Conservation (phyloP, 768 basidiomycete genomes). For the Leucogyrophana mollusca region DNA sequence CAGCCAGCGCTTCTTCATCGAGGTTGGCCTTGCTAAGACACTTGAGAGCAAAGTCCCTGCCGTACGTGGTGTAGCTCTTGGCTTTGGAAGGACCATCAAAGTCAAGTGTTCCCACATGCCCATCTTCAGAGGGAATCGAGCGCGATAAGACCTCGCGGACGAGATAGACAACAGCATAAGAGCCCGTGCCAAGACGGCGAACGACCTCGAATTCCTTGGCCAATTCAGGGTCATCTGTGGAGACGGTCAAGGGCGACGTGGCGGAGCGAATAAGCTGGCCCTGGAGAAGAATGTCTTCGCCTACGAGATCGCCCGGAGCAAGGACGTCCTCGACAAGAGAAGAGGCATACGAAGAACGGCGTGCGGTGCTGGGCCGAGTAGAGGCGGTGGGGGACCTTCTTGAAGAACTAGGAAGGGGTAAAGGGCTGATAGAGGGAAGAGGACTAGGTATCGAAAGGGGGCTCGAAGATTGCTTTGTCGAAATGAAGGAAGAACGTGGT, state of each 20-base stretch:
- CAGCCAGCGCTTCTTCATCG: constrained; percentile 79
- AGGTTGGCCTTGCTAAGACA: constrained; percentile 93
- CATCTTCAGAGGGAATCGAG: constrained; percentile 45
- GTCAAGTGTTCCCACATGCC: constrained; percentile 55
- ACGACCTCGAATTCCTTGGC: constrained; percentile 81
- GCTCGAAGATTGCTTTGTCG: constrained; percentile 18
- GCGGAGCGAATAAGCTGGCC: constrained; percentile 66
- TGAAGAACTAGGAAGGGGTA: constrained; percentile 32
- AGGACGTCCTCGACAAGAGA: constrained; percentile 52
- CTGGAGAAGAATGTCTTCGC: constrained; percentile 63
- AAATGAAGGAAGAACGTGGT: constrained; percentile 31
- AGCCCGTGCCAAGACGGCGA: constrained; percentile 81
- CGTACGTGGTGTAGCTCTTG: constrained; percentile 49
- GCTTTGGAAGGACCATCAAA: constrained; percentile 39
- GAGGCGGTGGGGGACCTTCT: constrained; percentile 34
- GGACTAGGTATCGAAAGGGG: constrained; percentile 35
- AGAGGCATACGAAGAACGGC: constrained; percentile 29
- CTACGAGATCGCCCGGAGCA: constrained; percentile 69
- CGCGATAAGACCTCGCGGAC: constrained; percentile 67
- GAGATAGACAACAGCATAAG: constrained; percentile 92
- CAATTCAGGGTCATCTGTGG: constrained; percentile 41
- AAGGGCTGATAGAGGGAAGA: constrained; percentile 31
- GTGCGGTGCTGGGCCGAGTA: constrained; percentile 15
- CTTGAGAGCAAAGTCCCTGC: constrained; percentile 92
- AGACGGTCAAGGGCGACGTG: constrained; percentile 31